Evolutionary conservation across 805 yeast species (phyloP), one percentile per base, ranked within the genome.

Genomic region (Zygotorulaspora danielsina): DNA sequence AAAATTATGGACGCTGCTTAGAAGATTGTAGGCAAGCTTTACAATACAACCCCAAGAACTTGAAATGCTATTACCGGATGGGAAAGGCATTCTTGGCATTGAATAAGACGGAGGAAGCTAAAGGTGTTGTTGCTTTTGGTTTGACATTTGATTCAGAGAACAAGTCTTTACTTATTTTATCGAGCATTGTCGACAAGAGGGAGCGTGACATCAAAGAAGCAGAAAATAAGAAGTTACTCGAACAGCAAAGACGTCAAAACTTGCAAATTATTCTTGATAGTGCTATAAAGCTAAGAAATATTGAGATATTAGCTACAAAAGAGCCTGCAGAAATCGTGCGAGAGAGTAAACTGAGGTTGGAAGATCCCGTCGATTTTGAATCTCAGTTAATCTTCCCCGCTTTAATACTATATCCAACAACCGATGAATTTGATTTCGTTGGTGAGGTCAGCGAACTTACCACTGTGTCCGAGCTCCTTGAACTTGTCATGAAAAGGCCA

Each of bases 331-430:
- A 76, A 26, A 51, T 78, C 30, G 63, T 84, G 11, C 75, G 71
- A 48, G 66, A 74, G 35, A 70, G 80, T 0, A 69, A 70, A 35
- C 53, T 81, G 7, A 69, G 70, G 43, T 64, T 85, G 28, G 90
- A 83, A 58, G 79, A 82, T 46, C 70, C 75, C 11, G 53, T 67
- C 29, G 93, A 85, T 63, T 72, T 69, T 46, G 87, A 83, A 51
- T 80, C 95, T 0, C 89, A 84, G 54, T 65, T 90, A 33, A 71
- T 83, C n/a, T 72, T 87, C 50, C 96, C 97, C 0, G 83, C 89
- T 0, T 69, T 82, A 67, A 67, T 86, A 3, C 61, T 89, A 41
- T 90, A 87, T 51, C 97, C 97, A 16, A 75, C 88, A 2, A 77
- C 76, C 3, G 82, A 83, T 59, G 93, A 86, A 58, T 84, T 87